A percentile compares a stretch with the other conserved stretches of the same genome.
These are phyloP conservation scores for Blastobotrys serpentis DNA, from an alignment of 1,139 yeast genomes.

Conservation along the genomic window DNA sequence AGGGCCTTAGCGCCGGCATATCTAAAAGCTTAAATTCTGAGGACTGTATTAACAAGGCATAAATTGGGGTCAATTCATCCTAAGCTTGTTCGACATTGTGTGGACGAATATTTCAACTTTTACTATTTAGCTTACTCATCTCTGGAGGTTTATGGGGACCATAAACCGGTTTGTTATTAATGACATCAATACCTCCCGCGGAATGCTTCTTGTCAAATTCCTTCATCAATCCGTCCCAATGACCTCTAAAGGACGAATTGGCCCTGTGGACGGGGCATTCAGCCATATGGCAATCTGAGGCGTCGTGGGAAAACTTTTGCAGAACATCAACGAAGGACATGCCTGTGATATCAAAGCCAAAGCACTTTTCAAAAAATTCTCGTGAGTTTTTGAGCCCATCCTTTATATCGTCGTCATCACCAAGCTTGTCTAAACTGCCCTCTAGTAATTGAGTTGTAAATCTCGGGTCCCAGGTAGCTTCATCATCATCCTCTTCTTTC, in stretches of 20 bases:
- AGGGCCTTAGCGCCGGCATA: too few species aligned
- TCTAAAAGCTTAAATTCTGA: too few species aligned
- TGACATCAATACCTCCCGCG: constrained; percentile 9
- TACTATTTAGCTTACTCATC: too few species aligned
- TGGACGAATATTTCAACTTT: too few species aligned
- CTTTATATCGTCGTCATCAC: not conserved
- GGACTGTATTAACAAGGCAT: too few species aligned
- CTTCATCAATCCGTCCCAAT: constrained; percentile 13
- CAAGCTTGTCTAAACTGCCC: constrained; percentile 10
- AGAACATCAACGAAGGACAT: constrained; percentile 18
- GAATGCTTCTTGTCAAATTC: constrained; percentile 12
- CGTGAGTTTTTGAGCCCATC: constrained; percentile 8
- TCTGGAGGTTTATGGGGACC: constrained; percentile 29
- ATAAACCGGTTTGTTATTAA: constrained; percentile 21
- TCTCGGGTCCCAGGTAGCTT: too few species aligned
- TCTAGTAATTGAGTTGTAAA: constrained; percentile 2
- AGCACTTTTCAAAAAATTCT: constrained; percentile 18
- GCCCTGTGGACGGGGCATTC: constrained; percentile 17
- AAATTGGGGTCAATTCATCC: too few species aligned
- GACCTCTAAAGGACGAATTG: constrained; percentile 9
- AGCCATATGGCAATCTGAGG: constrained; percentile 6
- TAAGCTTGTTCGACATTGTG: too few species aligned
- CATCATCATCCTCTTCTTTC: too few species aligned
- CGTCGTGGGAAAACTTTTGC: constrained; percentile 11
- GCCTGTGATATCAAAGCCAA: constrained; percentile 24